phyloP scores from a whole-genome alignment of 1,139 yeast species.

The Pichia cactophila region DNA sequence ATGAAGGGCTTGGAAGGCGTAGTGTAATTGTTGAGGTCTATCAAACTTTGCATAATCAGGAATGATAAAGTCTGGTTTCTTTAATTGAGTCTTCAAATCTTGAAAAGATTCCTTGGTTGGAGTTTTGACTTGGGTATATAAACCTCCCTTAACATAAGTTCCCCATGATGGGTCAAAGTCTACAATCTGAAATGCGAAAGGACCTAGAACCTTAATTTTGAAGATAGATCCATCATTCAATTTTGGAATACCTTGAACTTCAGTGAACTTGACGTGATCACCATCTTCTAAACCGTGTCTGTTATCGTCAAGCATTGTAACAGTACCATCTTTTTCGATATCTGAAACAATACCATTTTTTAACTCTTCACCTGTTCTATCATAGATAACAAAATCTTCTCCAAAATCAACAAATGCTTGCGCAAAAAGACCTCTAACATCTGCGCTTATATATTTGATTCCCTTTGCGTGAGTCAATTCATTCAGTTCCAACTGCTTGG shows the following conservation, averaged over 20 bases:
- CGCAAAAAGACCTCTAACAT: constrained; percentile 83
- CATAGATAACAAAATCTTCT: constrained; percentile 66
- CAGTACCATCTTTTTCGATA: constrained; percentile 83
- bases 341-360: constrained; percentile 78
- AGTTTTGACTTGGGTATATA: constrained; percentile 85
- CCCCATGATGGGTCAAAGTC: constrained; percentile 50
- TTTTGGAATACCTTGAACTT: constrained; percentile 63
- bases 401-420: constrained; percentile 89
- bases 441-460: constrained; percentile 77
- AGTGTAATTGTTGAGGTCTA: constrained; percentile 80
- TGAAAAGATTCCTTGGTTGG: constrained; percentile 61
- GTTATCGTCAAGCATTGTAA: constrained; percentile 83
- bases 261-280: constrained; percentile 80
- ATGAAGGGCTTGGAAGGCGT: constrained; percentile 87
- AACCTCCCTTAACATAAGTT: constrained; percentile 72
- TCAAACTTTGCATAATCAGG: constrained; percentile 94
- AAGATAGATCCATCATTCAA: constrained; percentile 60
- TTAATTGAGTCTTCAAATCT: constrained; percentile 55
- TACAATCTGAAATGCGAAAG: constrained; percentile 73
- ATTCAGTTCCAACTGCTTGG: constrained; percentile 71
- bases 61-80: constrained; percentile 67
- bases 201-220: constrained; percentile 83
- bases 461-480: constrained; percentile 62
- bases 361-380: constrained; percentile 91
- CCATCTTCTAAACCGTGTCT: constrained; percentile 95